Percentiles rank a stretch among this genome's conserved stretches.
These are phyloP conservation scores for Phytophthora parvispora DNA, from an alignment of 352 stramenopile genomes.

Conservation along the genomic window DNA sequence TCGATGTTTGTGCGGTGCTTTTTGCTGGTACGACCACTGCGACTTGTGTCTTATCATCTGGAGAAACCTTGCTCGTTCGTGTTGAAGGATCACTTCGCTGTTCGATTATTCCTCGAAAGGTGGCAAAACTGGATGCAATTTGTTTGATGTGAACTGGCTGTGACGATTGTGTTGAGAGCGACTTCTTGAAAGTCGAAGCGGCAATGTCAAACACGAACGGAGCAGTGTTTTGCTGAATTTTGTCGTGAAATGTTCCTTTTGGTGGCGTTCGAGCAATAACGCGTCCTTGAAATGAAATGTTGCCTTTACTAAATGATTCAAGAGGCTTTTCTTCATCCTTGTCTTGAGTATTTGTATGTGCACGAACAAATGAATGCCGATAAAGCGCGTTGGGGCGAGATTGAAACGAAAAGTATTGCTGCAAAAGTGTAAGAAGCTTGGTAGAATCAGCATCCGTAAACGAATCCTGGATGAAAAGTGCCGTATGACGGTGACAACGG, in stretches of 20 bases:
- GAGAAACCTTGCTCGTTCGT: constrained; percentile 20
- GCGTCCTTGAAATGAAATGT: constrained; percentile 60
- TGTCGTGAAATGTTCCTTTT: constrained; percentile 34
- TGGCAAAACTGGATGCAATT: constrained; percentile 39
- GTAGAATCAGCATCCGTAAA: constrained; percentile 23
- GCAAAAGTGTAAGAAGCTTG: constrained; percentile 13
- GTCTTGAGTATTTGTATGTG: neutral
- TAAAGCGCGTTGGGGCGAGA: constrained; percentile 56
- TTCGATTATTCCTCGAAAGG: constrained; percentile 43
- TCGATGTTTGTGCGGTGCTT: neutral
- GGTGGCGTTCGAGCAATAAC: constrained; percentile 31
- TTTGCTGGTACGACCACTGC: neutral
- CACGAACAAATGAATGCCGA: constrained; percentile 51
- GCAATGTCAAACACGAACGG: constrained; percentile 43
- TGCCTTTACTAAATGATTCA: constrained; percentile 57
- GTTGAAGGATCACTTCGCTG: constrained; percentile 8
- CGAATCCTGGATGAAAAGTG: constrained; percentile 39
- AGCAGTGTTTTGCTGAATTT: constrained; percentile 32
- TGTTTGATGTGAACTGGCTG: constrained; percentile 11
- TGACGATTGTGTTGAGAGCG: neutral
- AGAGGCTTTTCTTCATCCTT: neutral
- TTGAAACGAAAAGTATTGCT: constrained; percentile 45
- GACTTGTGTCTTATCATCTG: neutral
- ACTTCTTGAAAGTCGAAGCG: neutral
- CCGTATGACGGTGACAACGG: constrained; percentile 21